Evolutionary conservation across 2,329 filamentous ascomycete species (phyloP), one percentile per base, ranked within the genome.

Genomic region (Pestalotiopsis sp.): DNA sequence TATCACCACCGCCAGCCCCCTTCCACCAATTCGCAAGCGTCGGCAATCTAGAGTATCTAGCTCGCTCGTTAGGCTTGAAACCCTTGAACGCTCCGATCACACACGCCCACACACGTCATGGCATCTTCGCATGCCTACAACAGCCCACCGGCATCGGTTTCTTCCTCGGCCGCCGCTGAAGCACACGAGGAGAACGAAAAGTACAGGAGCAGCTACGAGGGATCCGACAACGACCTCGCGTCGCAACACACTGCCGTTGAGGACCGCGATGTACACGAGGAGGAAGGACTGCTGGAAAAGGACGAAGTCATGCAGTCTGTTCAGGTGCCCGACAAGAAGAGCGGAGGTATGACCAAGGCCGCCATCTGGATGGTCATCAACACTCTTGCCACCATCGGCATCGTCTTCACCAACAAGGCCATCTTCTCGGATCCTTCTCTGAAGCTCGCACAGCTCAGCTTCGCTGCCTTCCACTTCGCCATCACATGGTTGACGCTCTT

Each of bases 351-450:
- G 62, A 73, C 73, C 36, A 79, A 82, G 52, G 80, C 83, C 4
- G 68, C 86, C 23, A 77, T 85, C 66, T 91, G 89, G 89, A 90
- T 90, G 79, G 73, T 80, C 56, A 81, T 90, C 74, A 91, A 91
- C 75, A 90, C 87, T 17, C 70, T 90, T 70, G 88, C 89, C 2
- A 91, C 89, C 0, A 86, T 91, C 68, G 86, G 87, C 61, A 91
- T 91, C 75, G 89, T 92, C 75, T 92, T 92, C 76, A 90, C 88
- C 57, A 92, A 92, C 81, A 92, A 92, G 79, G 86, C 86, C 71
- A 91, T 92, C 78, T 92, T 92, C 81, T 87, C 86, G 27, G 87
- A 91, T 70, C 86, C 86, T 17, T 85, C 84, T 14, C 83, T 91
- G 75, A 89, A 88, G 75, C 83, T 89, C 38, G 86, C 84, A 69